These are phyloP conservation scores for Chaetoscypha palmicola DNA, from an alignment of 2,329 filamentous ascomycete species.

Conservation along the genomic window DNA sequence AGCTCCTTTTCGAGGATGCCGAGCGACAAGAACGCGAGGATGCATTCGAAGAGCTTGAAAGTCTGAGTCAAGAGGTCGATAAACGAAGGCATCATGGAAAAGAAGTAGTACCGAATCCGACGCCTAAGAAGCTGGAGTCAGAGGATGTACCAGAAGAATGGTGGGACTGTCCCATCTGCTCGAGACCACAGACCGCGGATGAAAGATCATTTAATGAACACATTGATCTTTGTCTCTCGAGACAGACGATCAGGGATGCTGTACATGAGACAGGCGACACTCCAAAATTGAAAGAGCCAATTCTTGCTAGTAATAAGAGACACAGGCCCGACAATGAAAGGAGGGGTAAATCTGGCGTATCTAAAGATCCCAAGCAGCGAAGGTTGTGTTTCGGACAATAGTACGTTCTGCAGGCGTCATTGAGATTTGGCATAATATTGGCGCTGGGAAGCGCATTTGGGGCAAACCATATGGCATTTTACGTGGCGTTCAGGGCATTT, in stretches of 20 bases:
- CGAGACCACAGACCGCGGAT: slow-evolving; percentile 64
- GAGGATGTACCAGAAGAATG: slow-evolving; percentile 35
- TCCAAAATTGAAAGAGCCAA: slow-evolving; percentile 9
- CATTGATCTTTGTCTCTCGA: slow-evolving; percentile 84
- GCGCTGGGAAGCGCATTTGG: too few relatives aligned
- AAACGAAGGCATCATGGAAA: slow-evolving; percentile 40
- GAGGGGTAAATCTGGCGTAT: slow-evolving; percentile 7
- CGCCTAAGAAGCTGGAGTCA: slow-evolving; percentile 28
- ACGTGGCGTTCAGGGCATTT: too few relatives aligned
- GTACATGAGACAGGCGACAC: slow-evolving; percentile 46
- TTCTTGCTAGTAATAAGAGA: slow-evolving; percentile 14
- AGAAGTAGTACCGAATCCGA: slow-evolving; percentile 43
- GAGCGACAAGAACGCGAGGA: slow-evolving; percentile 53
- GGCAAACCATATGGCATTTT: too few relatives aligned
- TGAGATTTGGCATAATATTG: too few relatives aligned
- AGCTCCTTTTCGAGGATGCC: slow-evolving; percentile 53
- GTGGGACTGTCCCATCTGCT: slow-evolving; percentile 88
- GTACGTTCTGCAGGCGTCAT: too few relatives aligned
- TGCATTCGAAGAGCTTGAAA: slow-evolving; percentile 54
- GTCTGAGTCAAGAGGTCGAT: slow-evolving; percentile 46
- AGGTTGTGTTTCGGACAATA: slow-evolving; percentile 17
- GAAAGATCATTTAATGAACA: slow-evolving; percentile 82
- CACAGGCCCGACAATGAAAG: slow-evolving; percentile 3
- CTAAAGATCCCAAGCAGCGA: slow-evolving; percentile 16
- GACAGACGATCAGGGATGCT: slow-evolving; percentile 76